Base-by-base conservation (phyloP, 2,329 filamentous ascomycete genomes). In the Neopestalotiopsis clavispora region DNA sequence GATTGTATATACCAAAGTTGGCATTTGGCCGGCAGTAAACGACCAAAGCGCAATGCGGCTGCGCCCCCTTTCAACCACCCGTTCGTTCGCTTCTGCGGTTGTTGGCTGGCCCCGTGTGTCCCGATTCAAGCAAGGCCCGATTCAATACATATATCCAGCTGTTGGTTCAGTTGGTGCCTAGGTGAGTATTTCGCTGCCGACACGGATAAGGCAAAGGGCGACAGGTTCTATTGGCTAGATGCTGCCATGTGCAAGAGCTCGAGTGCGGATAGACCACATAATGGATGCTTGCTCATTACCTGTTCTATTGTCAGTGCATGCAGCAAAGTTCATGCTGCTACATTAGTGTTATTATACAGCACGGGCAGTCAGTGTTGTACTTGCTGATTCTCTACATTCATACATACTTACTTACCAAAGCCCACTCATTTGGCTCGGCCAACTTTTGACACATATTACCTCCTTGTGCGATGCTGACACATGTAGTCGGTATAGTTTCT, bases 231-330 rank as follows among this genome's bases (percentile, higher is more conserved):
- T 62, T 62, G 59, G 59, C 59, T 42, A 32, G 2, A 40, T 38
- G 32, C 30, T 13, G 40, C 59, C 30, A 34, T 20, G 32, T 40
- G n/a, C 30, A 59, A 56, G 23, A 23, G 20, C 23, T 59, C 23
- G 17, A 59, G 57, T 59, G n/a, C 57, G 23, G 30, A 59, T 59
- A 59, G 23, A 59, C 23, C 23, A 59, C 14, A 59, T 59, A 34
- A 34, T 52, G 45, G 45, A n/a, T 52, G 45, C 45, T 52, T 52
- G 45, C 45, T 59, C 57, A 59, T 30, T 59, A 34, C 57, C 45
- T 52, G 45, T 52, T 52, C 45, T 52, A 52, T 52, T 52, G 45
- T 59, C 57, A 59, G 28, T 34, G 57, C 57, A 52, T 52, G 45
- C 42, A 52, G 6, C 45, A 17, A n/a, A n/a, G 45, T 52, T 52